Evolutionary conservation across 345 rosid species (phyloP), one percentile per base, ranked within the genome.

Genomic region (Xanthoceras sorbifolium): DNA sequence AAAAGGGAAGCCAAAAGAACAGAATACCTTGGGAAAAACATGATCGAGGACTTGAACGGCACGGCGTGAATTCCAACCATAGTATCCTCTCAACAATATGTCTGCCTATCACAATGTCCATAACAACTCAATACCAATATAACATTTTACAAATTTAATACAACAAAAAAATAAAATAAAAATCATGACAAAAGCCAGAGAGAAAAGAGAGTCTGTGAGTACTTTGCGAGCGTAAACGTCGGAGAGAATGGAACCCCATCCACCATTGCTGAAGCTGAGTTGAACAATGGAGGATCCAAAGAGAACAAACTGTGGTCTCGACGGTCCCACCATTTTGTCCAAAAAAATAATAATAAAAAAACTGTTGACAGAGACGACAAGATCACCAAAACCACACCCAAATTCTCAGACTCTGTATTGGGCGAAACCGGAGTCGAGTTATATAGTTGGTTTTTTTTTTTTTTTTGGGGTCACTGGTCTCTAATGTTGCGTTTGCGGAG

Each of bases 281-380:
- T 97, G 98, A 57, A 94, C 99, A 69, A 94, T 94, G 82, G 99
- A 97, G 18, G 99, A 97, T 61, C 98, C 99, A 59, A 97, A 97
- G 36, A 97, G 91, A 74, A 97, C 94, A 76, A 97, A 90, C 87
- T 90, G 98, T 67, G 97, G 98, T 78, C 99, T 84, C 4, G 74
- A 55, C 0, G 97, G 98, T 86, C 94, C 97, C 84, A 85, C 98
- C 97, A 93, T 96, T 31, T 57, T 5, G 40, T 4, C 18, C 63
- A 10, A 42, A 38, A 38, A n/a, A n/a, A n/a, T n/a, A n/a, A n/a
- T n/a, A n/a, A n/a, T n/a, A n/a, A n/a, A n/a, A n/a, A 10, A 38
- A 3, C 29, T 3, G 1, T 73, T 20, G 14, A 31, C 62, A 26
- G 4, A 20, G 29, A 52, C 17, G 18, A 20, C 3, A 50, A 28